phyloP scores from a whole-genome alignment of 108 stramenopile genomes.

The Nitzschia putrida region DNA sequence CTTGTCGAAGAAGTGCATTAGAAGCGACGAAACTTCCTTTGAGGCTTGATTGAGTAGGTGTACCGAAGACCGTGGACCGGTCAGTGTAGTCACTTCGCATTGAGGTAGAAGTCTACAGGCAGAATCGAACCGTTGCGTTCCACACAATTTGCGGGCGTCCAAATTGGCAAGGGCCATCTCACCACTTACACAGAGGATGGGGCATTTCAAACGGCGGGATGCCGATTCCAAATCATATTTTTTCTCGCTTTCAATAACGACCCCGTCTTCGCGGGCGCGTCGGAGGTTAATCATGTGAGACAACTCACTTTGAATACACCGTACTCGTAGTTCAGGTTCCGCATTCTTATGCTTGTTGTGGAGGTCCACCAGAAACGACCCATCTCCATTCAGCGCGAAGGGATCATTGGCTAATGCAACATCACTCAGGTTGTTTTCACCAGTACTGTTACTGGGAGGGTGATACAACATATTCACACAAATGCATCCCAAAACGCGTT shows the following conservation, averaged over 20 bases:
- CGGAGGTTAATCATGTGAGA: slow-evolving; percentile 29
- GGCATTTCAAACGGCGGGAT: slow-evolving; percentile 1
- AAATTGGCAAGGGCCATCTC: slow-evolving; percentile 14
- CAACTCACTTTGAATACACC: slow-evolving; percentile 30
- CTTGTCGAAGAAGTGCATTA: slow-evolving; percentile 13
- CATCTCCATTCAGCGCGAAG: slow-evolving; percentile 29
- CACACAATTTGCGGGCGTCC: slow-evolving; percentile 14
- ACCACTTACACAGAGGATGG: slow-evolving; percentile 24
- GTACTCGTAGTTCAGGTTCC: slow-evolving; percentile 33
- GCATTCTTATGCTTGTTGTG: slow-evolving; percentile 23
- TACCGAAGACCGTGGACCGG: slow-evolving; percentile 23
- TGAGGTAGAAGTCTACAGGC: slow-evolving; percentile 9
- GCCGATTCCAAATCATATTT: slow-evolving; percentile 23
- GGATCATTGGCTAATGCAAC: slow-evolving; percentile 5
- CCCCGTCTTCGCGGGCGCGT: slow-evolving; percentile 12
- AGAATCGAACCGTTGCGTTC: slow-evolving; percentile 26
- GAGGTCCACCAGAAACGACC: slow-evolving; percentile 25
- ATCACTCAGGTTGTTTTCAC: not conserved
- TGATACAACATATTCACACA: slow-evolving; percentile 27
- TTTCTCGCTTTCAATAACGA: slow-evolving; percentile 13
- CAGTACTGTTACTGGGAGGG: not conserved
- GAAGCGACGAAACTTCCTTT: slow-evolving; percentile 15
- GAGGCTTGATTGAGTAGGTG: slow-evolving; percentile 32
- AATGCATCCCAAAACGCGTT: slow-evolving; percentile 29
- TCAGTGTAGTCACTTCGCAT: slow-evolving; percentile 23